phyloP scores from a whole-genome alignment of 2,329 filamentous ascomycete species.

The Xylariaceae sp. region DNA sequence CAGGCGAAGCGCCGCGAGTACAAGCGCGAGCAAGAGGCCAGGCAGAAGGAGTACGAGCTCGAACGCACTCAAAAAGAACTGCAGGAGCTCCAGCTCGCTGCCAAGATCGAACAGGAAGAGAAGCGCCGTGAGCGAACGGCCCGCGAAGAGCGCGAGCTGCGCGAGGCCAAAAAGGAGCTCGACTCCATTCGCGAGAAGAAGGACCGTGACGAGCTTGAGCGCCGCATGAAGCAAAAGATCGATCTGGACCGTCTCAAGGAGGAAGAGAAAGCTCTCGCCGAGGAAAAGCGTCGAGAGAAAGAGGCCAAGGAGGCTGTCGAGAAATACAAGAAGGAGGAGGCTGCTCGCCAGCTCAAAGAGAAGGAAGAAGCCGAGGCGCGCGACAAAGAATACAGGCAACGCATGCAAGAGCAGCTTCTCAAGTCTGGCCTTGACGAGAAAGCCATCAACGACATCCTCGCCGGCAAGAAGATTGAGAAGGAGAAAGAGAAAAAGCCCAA shows the following conservation, averaged over 20 bases:
- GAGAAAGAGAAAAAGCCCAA: constrained; percentile 12
- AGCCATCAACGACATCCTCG: constrained; percentile 57
- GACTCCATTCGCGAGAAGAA: constrained; percentile 40
- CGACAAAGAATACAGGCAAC: constrained; percentile 54
- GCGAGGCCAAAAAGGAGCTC: constrained; percentile 33
- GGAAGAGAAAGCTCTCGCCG: constrained; percentile 44
- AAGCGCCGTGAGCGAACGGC: constrained; percentile 39
- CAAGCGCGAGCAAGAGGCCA: constrained; percentile 37
- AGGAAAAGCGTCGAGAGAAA: constrained; percentile 44
- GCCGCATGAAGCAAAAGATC: constrained; percentile 51
- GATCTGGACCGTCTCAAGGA: constrained; percentile 48
- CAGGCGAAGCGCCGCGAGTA: constrained; percentile 31
- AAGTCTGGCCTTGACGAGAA: constrained; percentile 58
- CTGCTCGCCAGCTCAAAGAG: constrained; percentile 46
- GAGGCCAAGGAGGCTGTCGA: constrained; percentile 50
- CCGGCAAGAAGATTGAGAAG: constrained; percentile 44
- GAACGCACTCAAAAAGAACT: constrained; percentile 35
- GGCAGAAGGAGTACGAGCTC: constrained; percentile 40
- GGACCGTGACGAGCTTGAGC: constrained; percentile 48
- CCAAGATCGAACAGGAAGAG: constrained; percentile 41
- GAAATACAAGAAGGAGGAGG: constrained; percentile 49
- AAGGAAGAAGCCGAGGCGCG: constrained; percentile 46
- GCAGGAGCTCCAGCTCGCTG: constrained; percentile 42
- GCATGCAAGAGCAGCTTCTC: constrained; percentile 56
- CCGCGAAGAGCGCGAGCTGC: constrained; percentile 39